Evolutionary conservation across 768 basidiomycete species (phyloP).

Genomic region (Chalciporus sphaerocephalus): DNA sequence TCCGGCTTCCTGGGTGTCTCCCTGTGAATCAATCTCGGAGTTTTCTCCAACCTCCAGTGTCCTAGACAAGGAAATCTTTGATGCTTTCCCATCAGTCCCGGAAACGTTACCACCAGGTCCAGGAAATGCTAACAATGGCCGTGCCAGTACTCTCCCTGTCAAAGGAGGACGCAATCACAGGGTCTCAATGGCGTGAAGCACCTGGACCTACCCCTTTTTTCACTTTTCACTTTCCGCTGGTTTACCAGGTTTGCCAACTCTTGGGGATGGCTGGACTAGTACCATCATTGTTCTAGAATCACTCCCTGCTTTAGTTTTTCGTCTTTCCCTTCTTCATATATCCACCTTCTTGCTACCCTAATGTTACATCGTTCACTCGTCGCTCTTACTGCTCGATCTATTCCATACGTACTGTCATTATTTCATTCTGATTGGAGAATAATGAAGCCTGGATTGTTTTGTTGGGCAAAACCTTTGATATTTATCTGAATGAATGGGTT

Average conservation of each 20-base stretch:
- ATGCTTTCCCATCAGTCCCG: slow-evolving; percentile 71
- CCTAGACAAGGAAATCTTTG: slow-evolving; percentile 59
- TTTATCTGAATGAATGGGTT: neutral
- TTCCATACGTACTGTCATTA: slow-evolving; percentile 19
- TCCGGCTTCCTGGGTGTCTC: slow-evolving; percentile 49
- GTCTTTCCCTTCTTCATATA: neutral
- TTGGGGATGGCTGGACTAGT: slow-evolving; percentile 10
- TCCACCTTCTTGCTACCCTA: slow-evolving; percentile 14
- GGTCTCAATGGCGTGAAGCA: slow-evolving; percentile 21
- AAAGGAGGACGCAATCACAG: slow-evolving; percentile 25
- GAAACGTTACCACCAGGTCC: slow-evolving; percentile 38
- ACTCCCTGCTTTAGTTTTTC: neutral
- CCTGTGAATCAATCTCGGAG: slow-evolving; percentile 35
- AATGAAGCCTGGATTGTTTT: slow-evolving; percentile 3
- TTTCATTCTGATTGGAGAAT: slow-evolving; percentile 15
- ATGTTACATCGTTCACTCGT: slow-evolving; percentile 23
- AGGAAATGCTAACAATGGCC: slow-evolving; percentile 12
- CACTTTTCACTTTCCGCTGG: neutral
- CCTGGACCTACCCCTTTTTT: slow-evolving; percentile 6
- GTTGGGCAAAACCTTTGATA: neutral
- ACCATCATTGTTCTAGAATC: slow-evolving; percentile 3
- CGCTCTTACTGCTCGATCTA: slow-evolving; percentile 25
- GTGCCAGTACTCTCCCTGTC: slow-evolving; percentile 24
- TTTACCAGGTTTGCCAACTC: slow-evolving; percentile 1
- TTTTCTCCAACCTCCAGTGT: slow-evolving; percentile 35